Evolutionary conservation across 1,284 basidiomycete species (phyloP), one percentile per base, ranked within the genome.

Genomic region (Cryptococcus sp.): DNA sequence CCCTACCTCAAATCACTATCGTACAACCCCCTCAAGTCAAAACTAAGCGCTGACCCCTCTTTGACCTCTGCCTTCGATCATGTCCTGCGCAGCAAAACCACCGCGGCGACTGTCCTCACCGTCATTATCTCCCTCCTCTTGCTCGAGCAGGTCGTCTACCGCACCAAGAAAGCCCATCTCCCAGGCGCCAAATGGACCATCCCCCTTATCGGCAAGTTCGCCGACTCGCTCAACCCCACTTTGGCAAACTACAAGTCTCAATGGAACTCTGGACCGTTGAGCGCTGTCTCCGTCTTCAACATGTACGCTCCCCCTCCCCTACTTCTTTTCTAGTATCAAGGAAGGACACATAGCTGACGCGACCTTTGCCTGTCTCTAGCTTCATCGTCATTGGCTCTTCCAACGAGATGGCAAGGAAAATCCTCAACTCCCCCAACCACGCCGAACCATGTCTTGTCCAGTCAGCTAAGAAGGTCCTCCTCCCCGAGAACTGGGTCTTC

Each of bases 401-500:
- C 3, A 96, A 92, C 71, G 88, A 94, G 69, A 91, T 87, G 78
- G 83, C 92, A 6, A 88, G 93, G 68, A 95, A 93, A 80, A 93
- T 96, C 68, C 82, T 97, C 73, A 95, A 96, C 82, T 92, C 91
- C 19, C 92, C 93, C 5, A 85, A 80, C 22, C 87, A 89, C 71
- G 88, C 93, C 50, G 93, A 95, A 77, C 95, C 95, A 5, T 96
- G 93, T 76, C 87, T 99, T 19, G 93, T 97, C 42, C 84, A 93
- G 67, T 91, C 92, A 10, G 96, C 93, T 54, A 97, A 97, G 80
- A 84, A 89, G 67, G 84, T 99, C 55, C 83, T 99, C 44, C 83
- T 85, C 60, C 84, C 89, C 1, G 90, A 96, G 61, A 99, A 98
- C 82, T 99, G 96, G 94, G 95, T 99, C 10, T 99, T 99, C 83